These are phyloP conservation scores for Adansonia rubrostipa DNA, from an alignment of 441 rosid genomes.

Conservation along the genomic window DNA sequence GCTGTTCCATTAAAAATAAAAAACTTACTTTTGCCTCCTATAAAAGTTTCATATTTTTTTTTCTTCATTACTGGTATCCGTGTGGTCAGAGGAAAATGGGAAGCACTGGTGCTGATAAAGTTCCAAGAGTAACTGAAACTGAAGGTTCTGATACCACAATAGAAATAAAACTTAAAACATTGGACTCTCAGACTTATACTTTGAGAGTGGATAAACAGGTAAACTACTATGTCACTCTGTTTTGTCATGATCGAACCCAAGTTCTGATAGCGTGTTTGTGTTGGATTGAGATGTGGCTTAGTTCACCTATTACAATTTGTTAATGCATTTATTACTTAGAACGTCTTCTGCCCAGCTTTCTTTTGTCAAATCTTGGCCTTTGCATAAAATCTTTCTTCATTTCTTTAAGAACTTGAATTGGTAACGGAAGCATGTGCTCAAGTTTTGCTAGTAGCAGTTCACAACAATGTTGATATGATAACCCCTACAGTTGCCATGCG, in stretches of 20 bases:
- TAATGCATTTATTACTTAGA: background rate
- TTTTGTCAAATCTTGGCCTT: background rate
- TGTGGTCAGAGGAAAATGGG: conserved; percentile 55
- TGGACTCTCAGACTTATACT: conserved; percentile 92
- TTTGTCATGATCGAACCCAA: conserved; percentile 20
- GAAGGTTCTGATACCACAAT: conserved; percentile 67
- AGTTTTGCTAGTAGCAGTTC: background rate
- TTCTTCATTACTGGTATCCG: conserved; percentile 30
- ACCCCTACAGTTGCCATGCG: background rate
- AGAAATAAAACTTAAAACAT: conserved; percentile 88
- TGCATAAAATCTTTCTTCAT: background rate
- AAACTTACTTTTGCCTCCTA: conserved; percentile 6
- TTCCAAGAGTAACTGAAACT: conserved; percentile 42
- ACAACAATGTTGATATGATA: background rate
- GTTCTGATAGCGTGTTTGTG: background rate
- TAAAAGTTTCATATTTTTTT: background rate
- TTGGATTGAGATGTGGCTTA: background rate
- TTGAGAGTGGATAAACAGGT: conserved; percentile 93
- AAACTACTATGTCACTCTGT: conserved; percentile 20
- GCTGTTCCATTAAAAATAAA: background rate
- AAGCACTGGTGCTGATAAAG: conserved; percentile 49
- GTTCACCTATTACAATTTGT: conserved; percentile 8
- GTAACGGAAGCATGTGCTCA: conserved; percentile 6
- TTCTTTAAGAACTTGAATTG: conserved; percentile 6
- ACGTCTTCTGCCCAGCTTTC: background rate